Conservation (phyloP, 2,329 filamentous ascomycete species). For the Chaetomium sp. region DNA sequence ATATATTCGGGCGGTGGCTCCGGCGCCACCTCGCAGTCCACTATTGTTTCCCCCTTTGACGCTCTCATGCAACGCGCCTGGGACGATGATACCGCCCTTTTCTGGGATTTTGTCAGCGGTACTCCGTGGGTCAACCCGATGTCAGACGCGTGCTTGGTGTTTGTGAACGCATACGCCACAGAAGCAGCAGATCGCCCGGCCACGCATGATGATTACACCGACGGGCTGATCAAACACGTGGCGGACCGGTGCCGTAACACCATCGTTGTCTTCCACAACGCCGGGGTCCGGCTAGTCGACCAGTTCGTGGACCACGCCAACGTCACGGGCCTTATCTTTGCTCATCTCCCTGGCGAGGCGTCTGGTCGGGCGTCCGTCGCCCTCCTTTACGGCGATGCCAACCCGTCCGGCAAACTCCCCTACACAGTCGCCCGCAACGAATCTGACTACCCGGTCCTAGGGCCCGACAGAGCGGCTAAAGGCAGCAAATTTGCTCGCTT, state of each 20-base stretch:
- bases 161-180: slow-evolving; percentile 62
- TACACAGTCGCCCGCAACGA: slow-evolving; percentile 55
- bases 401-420: slow-evolving; percentile 52
- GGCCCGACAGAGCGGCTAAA: slow-evolving; percentile 36
- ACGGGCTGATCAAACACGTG: slow-evolving; percentile 50
- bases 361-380: slow-evolving; percentile 49
- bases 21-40: slow-evolving; percentile 34
- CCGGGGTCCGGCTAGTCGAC: slow-evolving; percentile 54
- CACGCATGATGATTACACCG: slow-evolving; percentile 60
- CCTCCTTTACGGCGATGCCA: slow-evolving; percentile 51
- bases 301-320: slow-evolving; percentile 57
- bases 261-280: slow-evolving; percentile 59
- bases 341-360: slow-evolving; percentile 59
- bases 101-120: slow-evolving; percentile 50
- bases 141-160: slow-evolving; percentile 61
- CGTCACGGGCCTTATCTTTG: slow-evolving; percentile 57
- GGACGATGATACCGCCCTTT: slow-evolving; percentile 50
- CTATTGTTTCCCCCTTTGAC: slow-evolving; percentile 47
- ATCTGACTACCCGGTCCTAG: slow-evolving; percentile 48
- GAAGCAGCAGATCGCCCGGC: slow-evolving; percentile 62
- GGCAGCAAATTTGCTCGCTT: slow-evolving; percentile 42
- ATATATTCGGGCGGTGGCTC: slow-evolving; percentile 41
- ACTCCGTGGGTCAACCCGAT: slow-evolving; percentile 42
- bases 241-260: slow-evolving; percentile 55
- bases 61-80: slow-evolving; percentile 46